Evolutionary conservation across 192 early-diverging fungal genomes (phyloP).

Genomic region (Backusella mclennaniae): DNA sequence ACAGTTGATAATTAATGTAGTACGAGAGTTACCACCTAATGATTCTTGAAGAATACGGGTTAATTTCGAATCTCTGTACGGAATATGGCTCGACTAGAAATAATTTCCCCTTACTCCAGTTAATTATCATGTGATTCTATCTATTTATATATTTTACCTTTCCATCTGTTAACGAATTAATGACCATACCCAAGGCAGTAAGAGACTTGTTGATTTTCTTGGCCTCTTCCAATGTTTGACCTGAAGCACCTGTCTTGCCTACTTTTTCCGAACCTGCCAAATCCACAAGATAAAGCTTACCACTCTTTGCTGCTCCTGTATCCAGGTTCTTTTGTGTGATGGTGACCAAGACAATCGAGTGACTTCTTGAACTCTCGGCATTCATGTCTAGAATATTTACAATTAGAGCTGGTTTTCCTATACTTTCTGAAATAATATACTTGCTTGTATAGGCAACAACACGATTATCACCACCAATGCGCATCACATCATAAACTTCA

Average conservation of each 20-base stretch:
- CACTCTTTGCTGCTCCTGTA: conserved; percentile 83
- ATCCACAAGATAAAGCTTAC: conserved; percentile 94
- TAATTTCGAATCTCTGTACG: conserved; percentile 98
- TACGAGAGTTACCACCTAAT: conserved; percentile 97
- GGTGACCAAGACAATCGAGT: conserved; percentile 96
- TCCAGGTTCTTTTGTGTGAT: conserved; percentile 91
- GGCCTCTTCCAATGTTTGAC: conserved; percentile 98
- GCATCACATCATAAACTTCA: conserved; percentile 98
- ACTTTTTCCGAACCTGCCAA: conserved; percentile 98
- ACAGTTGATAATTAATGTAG: conserved; percentile 97
- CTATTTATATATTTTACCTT: conserved; percentile 58
- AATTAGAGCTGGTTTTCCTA: too few species aligned
- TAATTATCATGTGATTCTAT: neutral
- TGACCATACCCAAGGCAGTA: conserved; percentile 97
- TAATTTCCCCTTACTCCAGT: neutral
- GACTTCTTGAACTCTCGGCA: conserved; percentile 94
- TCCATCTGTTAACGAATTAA: conserved; percentile 97
- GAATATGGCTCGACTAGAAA: conserved; percentile 86
- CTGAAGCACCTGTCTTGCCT: conserved; percentile 96
- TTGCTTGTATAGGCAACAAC: conserved; percentile 90
- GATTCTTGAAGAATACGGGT: conserved; percentile 99
- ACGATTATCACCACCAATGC: conserved; percentile 82
- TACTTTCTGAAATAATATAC: conserved; percentile 9
- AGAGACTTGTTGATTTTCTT: conserved; percentile 99
- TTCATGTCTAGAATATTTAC: conserved; percentile 75